Evolutionary conservation across 192 early-diverging fungal genomes (phyloP), one percentile per base, ranked within the genome.

Genomic region (Coemansia asiatica): DNA sequence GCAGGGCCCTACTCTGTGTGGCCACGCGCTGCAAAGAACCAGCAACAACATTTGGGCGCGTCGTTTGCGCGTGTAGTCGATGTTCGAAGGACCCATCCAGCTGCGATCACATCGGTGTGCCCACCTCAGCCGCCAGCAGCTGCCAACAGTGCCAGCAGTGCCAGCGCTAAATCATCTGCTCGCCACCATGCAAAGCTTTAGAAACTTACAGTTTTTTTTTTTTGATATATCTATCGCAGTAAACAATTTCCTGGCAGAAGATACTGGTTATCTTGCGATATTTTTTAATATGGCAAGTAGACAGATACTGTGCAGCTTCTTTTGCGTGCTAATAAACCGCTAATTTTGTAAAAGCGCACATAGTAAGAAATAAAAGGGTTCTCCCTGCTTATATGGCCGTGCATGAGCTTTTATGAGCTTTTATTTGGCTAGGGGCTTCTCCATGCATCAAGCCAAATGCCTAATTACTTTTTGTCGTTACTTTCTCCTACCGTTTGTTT

Each of bases 31-130:
- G 12, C 29, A 29, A 35, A 56, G 38, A 6, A 7, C 31, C 18
- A n/a, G 40, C 47, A 22, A 23, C 60, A 15, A 22, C 19, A 13
- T n/a, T 36, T 21, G 49, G 35, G 25, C 27, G 36, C 63, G 10
- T 50, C 64, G 9, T 47, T 31, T 66, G 54, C 22, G 28, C 57
- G 31, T 4, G 53, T 19, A 46, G 59, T 78, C 25, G 76, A 78
- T 55, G 67, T 72, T 13, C 26, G 59, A 23, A 62, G 55, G 2
- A 33, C 63, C 6, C 76, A 78, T 29, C 76, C 75, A 4, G 75
- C 75, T 9, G 60, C 69, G 15, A 51, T 56, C 29, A 56, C 31
- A 0, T 59, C 22, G 16, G 7, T 4, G 35, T 16, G 13, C 23
- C 62, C 6, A 22, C 29, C 23, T 35, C 60, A 18, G 57, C 57